Conservation (phyloP, 75 land plant genomes). For the Pinus taeda region DNA sequence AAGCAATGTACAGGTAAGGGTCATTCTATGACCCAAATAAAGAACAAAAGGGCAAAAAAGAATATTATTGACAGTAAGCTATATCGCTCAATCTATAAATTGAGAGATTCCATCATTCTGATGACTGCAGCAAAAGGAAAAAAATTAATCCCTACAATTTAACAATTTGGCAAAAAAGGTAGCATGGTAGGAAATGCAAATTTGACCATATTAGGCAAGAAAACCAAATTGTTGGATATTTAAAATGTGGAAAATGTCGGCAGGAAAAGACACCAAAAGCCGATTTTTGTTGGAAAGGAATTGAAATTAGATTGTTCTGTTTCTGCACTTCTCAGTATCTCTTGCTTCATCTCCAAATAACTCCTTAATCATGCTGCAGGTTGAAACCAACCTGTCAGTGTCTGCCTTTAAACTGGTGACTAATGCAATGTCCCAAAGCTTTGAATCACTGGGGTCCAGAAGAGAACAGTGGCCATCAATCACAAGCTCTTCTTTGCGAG, state of each 20-base stretch:
- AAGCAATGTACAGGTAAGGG: slow-evolving; percentile 7
- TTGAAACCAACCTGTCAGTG: slow-evolving; percentile 50
- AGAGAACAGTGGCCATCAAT: slow-evolving; percentile 9
- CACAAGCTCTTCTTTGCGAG: slow-evolving; percentile 4
- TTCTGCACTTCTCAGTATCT: slow-evolving; percentile 7
- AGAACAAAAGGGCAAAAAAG: background rate
- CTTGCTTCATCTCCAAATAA: slow-evolving; percentile 51
- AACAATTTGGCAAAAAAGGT: background rate
- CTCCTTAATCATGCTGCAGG: slow-evolving; percentile 64
- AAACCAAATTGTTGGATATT: background rate
- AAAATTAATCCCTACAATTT: background rate
- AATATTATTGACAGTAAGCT: background rate
- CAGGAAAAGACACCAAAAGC: background rate
- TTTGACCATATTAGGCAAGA: background rate
- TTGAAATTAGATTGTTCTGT: background rate
- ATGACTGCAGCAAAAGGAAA: background rate
- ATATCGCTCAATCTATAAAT: background rate
- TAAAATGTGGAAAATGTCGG: background rate
- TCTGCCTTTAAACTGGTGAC: slow-evolving; percentile 13
- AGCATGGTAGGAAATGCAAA: background rate
- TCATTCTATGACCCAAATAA: background rate
- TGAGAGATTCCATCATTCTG: background rate
- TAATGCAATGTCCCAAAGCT: slow-evolving; percentile 42
- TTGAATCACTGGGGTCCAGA: slow-evolving; percentile 24
- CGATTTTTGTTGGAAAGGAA: background rate